These are phyloP conservation scores for Termitomyces sp. DNA, from an alignment of 1,284 basidiomycete species.

Conservation along the genomic window DNA sequence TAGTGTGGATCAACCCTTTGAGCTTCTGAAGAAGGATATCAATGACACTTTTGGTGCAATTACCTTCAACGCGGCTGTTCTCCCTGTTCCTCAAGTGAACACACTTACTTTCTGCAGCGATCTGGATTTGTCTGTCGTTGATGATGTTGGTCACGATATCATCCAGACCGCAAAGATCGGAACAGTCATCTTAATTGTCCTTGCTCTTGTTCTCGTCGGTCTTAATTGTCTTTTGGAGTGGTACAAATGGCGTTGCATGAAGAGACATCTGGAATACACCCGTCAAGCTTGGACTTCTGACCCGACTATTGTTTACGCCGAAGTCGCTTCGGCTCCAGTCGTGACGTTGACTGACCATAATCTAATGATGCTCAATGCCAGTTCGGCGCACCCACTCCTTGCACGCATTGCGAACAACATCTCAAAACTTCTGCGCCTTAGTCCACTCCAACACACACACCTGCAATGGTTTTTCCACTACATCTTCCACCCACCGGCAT, in stretches of 20 bases:
- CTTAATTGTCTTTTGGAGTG: constrained; percentile 68
- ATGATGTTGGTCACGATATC: constrained; percentile 75
- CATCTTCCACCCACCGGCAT: constrained; percentile 84
- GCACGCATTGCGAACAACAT: constrained; percentile 58
- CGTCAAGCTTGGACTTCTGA: constrained; percentile 73
- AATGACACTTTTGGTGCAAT: constrained; percentile 78
- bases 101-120: constrained; percentile 65
- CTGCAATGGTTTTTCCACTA: constrained; percentile 84
- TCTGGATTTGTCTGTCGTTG: constrained; percentile 79
- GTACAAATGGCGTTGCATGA: constrained; percentile 75
- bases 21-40: constrained; percentile 80
- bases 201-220: constrained; percentile 59
- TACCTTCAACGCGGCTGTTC: constrained; percentile 60
- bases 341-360: constrained; percentile 69
- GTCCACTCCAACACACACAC: constrained; percentile 56
- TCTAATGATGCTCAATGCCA: constrained; percentile 65
- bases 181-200: constrained; percentile 60
- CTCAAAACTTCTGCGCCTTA: constrained; percentile 44
- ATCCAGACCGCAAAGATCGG: constrained; percentile 75
- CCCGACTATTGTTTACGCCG: constrained; percentile 48
- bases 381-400: constrained; percentile 65
- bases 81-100: constrained; percentile 71
- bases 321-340: constrained; percentile 37
- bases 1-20: constrained; percentile 83
- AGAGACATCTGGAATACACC: constrained; percentile 58